phyloP scores from a whole-genome alignment of 2,329 filamentous ascomycete species.

The Diaporthe longicolla region DNA sequence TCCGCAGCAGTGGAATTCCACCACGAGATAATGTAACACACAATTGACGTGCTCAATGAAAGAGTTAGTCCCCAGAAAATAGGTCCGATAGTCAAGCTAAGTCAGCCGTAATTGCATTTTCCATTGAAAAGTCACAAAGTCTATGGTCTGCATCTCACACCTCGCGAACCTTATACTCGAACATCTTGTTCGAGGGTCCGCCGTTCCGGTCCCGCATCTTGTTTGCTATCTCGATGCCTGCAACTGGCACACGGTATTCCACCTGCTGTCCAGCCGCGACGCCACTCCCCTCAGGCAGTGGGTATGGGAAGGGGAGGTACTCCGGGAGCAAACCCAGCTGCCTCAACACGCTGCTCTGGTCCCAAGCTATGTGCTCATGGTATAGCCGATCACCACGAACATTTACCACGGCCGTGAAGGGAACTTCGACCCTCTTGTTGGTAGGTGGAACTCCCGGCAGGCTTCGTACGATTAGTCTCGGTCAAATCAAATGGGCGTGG shows the following conservation, averaged over 20 bases:
- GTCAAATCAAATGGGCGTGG: background rate
- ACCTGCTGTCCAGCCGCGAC: slow-evolving; percentile 52
- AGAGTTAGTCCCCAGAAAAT: rapidly evolving
- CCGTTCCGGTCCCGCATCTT: slow-evolving; percentile 65
- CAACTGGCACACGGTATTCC: slow-evolving; percentile 74
- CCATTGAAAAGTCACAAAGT: background rate
- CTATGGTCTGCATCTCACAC: slow-evolving; percentile 22
- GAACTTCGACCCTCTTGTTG: slow-evolving; percentile 67
- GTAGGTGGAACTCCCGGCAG: slow-evolving; percentile 71
- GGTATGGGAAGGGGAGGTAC: slow-evolving; percentile 74
- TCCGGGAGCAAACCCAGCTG: slow-evolving; percentile 76
- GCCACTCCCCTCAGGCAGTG: slow-evolving; percentile 56
- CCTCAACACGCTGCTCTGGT: slow-evolving; percentile 73
- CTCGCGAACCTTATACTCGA: slow-evolving; percentile 50
- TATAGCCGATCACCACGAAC: slow-evolving; percentile 77
- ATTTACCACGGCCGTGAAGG: slow-evolving; percentile 76
- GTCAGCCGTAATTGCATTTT: background rate
- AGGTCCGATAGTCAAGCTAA: too few relatives aligned
- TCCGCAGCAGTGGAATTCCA: slow-evolving; percentile 23
- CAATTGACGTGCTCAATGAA: background rate
- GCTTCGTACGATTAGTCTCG: slow-evolving; percentile 44
- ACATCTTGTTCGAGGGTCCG: slow-evolving; percentile 70
- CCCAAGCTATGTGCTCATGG: slow-evolving; percentile 81
- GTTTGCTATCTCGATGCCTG: slow-evolving; percentile 66
- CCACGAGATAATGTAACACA: background rate